Base-by-base conservation (phyloP, 2,329 filamentous ascomycete species). In the Hawksworthiomyces lignivorus region DNA sequence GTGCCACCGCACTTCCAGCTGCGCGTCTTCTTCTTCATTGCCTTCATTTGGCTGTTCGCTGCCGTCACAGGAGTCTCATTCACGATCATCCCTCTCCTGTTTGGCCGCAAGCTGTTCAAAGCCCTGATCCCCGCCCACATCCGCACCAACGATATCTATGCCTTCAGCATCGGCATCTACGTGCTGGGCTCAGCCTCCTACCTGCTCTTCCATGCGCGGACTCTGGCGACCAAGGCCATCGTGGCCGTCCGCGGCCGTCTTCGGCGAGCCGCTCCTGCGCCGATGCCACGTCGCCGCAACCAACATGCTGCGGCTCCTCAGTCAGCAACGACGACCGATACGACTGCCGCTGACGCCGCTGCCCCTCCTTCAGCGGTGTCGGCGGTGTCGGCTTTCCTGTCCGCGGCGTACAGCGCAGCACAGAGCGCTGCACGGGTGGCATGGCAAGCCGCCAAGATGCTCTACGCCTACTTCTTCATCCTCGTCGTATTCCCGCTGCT, bases 21-120 rank as follows among this genome's bases (percentile, higher is more conserved):
- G 20, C 80, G 94, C 41, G 80, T 97, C 46, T 84, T 83, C 39
- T 64, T 86, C 4, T 97, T 98, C 62, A 88, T 97, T 50, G 64
- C 92, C 42, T 80, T 84, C 37, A 87, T 98, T 49, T 98, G 92
- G 92, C 59, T 88, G 26, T 97, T 98, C 63, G 90, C 90, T 17
- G 89, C 90, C 5, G 70, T 83, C 11, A 94, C 87, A 0, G 92
- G 92, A 19, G 79, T 97, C 44, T 77, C 82, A 50, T 77, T 86
- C 48, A 96, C 92, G 1, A 82, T 98, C 47, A 65, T 94, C 1
- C 94, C 92, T 0, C 73, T 98, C 4, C 70, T 94, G 7, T 79
- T 95, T 56, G 92, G 92, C 2, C 83, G 92, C 21, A 73, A 72
- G 44, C 72, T 97, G 47, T 85, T 96, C 57, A 78, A 80, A 35